Base-by-base conservation (phyloP, 2,329 filamentous ascomycete species). In the Beauveria sp. region DNA sequence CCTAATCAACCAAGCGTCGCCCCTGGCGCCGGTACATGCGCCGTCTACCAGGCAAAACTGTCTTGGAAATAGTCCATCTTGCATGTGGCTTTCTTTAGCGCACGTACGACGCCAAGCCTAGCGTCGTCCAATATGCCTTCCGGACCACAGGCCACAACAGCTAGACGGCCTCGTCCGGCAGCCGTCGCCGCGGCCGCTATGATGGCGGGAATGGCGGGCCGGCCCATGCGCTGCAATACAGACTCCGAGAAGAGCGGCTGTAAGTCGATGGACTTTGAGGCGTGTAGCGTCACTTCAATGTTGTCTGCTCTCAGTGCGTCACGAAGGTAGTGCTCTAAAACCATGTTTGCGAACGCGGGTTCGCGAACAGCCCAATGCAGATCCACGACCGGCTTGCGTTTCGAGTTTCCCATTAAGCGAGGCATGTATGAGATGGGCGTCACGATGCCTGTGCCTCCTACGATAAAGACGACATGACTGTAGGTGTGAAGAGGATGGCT, bases 371-470 rank as follows among this genome's bases (percentile, higher is more conserved):
- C 74, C 77, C 77, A 80, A 62, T 78, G 69, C 3, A 79, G 67
- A 16, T 68, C 69, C 2, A 58, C 56, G 5, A 63, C 56, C 0
- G 58, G 48, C 4, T 61, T 24, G 20, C 6, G 41, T 28, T 55
- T 37, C 10, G 58, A n/a, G 18, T 40, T 28, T 3, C 53, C 62
- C 0, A 68, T 63, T 3, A 77, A 67, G 0, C 59, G 48, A 1
- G 66, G 63, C 2, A 78, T 63, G 58, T 80, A 76, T 1, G 76
- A 74, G 0, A 79, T 64, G 0, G 77, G 70, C 0, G 76, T 72
- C n/a, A 76, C 77, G 14, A 80, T 73, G 0, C 78, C 78, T 53
- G 75, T 79, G 0, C 78, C 78, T 1, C 78, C 78, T 0, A 75
- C 75, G 5, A 80, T 66, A 61, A 80, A 79, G 0, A 79, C 61